Evolutionary conservation across 2,329 filamentous ascomycete genomes (phyloP).

Genomic region (Arthrobotrys conoides): DNA sequence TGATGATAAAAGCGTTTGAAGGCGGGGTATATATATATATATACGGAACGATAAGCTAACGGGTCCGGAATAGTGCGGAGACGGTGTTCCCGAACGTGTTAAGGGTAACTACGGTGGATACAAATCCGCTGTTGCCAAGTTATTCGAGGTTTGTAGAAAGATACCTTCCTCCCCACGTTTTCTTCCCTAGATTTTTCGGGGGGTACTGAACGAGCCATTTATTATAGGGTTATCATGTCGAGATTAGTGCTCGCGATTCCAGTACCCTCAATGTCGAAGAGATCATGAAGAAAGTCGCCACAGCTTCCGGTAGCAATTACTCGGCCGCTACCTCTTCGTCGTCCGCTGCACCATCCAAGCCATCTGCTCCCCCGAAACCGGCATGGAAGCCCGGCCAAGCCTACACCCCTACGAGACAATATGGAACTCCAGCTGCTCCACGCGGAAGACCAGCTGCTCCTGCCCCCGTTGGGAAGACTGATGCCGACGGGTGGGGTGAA

Average conservation of each 20-base stretch:
- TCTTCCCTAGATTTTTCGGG: background rate
- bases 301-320: constrained; percentile 96
- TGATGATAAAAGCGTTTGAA: constrained; percentile 5
- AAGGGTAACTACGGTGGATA: constrained; percentile 99
- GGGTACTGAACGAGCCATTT: background rate
- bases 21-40: constrained; percentile 11
- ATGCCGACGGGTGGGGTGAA: constrained; percentile 92
- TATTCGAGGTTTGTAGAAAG: constrained; percentile 78
- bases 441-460: constrained; percentile 73
- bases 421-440: constrained; percentile 66
- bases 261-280: constrained; percentile 86
- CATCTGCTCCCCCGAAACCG: constrained; percentile 73
- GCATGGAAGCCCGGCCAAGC: constrained; percentile 88
- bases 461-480: constrained; percentile 73
- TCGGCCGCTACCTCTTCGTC: constrained; percentile 75
- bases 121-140: constrained; percentile 86
- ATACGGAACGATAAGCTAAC: constrained; percentile 37
- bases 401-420: constrained; percentile 82
- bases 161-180: constrained; percentile 43
- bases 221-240: constrained; percentile 88
- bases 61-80: constrained; percentile 77
- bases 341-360: constrained; percentile 69
- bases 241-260: constrained; percentile 94
- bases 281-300: constrained; percentile 92
- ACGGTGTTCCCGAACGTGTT: constrained; percentile 96